Percentiles rank a stretch among this genome's conserved stretches.
These are phyloP conservation scores for Diaporthe caulivora DNA, from an alignment of 2,329 filamentous ascomycete species.

Conservation along the genomic window DNA sequence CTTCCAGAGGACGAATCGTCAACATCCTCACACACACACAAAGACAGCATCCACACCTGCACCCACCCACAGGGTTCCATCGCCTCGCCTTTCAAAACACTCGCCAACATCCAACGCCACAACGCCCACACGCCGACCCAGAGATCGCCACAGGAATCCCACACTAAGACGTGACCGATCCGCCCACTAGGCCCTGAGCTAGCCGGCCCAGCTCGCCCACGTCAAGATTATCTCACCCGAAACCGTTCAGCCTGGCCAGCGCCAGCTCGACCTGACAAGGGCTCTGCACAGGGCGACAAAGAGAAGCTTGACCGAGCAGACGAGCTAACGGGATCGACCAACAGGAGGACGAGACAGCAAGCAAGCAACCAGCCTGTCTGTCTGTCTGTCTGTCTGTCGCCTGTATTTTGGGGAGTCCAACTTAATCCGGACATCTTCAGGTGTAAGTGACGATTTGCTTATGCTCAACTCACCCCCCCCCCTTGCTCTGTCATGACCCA, in stretches of 20 bases:
- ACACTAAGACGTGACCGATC: constrained; percentile 14
- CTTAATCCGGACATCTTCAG: neutral
- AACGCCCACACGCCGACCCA: neutral
- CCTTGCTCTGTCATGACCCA: neutral
- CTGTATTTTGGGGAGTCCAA: neutral
- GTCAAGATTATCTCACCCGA: constrained; percentile 29
- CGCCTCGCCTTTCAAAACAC: constrained; percentile 10
- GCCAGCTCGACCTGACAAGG: neutral
- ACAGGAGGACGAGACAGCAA: neutral
- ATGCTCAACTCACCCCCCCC: no score
- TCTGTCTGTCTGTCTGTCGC: neutral
- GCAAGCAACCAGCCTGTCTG: no score
- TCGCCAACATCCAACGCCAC: neutral
- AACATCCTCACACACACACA: neutral
- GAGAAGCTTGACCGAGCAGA: neutral
- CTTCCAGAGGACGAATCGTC: neutral
- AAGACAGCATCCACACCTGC: neutral
- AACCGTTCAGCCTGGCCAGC: neutral
- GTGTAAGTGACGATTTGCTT: neutral
- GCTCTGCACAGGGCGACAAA: constrained; percentile 6
- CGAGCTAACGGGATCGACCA: neutral
- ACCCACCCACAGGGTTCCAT: constrained; percentile 10
- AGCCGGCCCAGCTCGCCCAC: neutral
- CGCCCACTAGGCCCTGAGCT: constrained; percentile 1
- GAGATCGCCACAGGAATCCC: neutral